A percentile compares a stretch with the other conserved stretches of the same genome.
phyloP scores from a whole-genome alignment of 2,329 filamentous ascomycete genomes.

The Graphilbum ipis-grandicollis region DNA sequence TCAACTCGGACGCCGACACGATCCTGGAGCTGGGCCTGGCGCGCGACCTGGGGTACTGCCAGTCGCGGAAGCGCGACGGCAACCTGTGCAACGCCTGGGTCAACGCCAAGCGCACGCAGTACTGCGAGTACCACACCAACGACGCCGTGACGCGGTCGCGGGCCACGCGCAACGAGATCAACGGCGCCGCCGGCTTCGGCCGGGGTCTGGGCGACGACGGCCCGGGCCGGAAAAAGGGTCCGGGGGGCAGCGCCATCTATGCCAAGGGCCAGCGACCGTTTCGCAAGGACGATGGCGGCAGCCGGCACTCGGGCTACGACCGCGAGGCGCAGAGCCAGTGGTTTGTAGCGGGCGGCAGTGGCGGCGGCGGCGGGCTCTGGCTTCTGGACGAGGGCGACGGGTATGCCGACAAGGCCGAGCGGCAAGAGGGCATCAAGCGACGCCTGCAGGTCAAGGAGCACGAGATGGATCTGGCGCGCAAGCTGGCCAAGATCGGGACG shows the following conservation, averaged over 20 bases:
- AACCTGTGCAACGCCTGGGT: constrained; percentile 69
- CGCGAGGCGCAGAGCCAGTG: constrained; percentile 37
- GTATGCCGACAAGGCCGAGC: constrained; percentile 39
- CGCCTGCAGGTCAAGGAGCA: constrained; percentile 50
- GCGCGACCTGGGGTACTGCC: constrained; percentile 78
- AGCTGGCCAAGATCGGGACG: constrained; percentile 44
- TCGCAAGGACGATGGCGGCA: too few relatives aligned
- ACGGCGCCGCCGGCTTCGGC: constrained; percentile 47
- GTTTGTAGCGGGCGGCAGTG: constrained; percentile 24
- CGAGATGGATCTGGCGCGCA: constrained; percentile 54
- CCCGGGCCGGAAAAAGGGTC: constrained; percentile 19
- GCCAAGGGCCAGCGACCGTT: background rate
- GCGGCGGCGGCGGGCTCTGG: constrained; percentile 25
- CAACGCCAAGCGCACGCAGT: constrained; percentile 72
- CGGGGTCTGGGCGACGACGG: constrained; percentile 26
- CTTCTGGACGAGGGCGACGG: constrained; percentile 48
- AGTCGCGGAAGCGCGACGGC: constrained; percentile 70
- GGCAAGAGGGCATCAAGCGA: constrained; percentile 48
- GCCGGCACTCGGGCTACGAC: constrained; percentile 29
- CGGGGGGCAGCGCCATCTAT: background rate
- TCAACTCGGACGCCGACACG: constrained; percentile 74
- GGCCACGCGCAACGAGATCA: constrained; percentile 60
- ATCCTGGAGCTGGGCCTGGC: constrained; percentile 77
- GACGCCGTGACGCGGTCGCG: constrained; percentile 54
- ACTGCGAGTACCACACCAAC: constrained; percentile 86